Evolutionary conservation across 1,284 basidiomycete genomes (phyloP), one percentile per base, ranked within the genome.

Genomic region (Moesziomyces sp.): DNA sequence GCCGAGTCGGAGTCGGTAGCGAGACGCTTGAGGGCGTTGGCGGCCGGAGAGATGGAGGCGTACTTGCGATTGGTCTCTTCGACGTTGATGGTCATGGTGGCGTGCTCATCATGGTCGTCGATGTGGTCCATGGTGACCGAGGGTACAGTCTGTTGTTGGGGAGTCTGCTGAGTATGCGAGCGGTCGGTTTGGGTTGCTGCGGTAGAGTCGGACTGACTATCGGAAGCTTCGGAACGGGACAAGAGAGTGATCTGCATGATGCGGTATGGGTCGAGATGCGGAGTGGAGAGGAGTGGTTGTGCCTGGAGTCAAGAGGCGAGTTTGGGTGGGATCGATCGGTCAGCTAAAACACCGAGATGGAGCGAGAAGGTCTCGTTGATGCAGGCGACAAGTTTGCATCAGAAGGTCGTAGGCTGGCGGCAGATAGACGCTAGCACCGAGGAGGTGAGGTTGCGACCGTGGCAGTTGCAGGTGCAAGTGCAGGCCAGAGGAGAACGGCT

Each of bases 321-420:
- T 48, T 55, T 47, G 57, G 7, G 45, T 56, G 56, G 66, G 62
- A 62, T 69, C 66, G 46, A 63, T 71, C 68, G 68, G 62, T 71
- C 68, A 71, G 68, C 68, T 65, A 65, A 71, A 58, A 71, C 68
- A 71, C 68, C 62, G 62, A 60, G 59, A 69, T 63, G 63, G 56
- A 56, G 24, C 16, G 49, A 47, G 24, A 43, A 5, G 40, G 28
- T 13, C 24, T 9, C 38, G 46, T 38, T 49, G 59, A 59, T 63
- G 59, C 19, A 26, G 52, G 26, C 21, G 46, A 55, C 60, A 49
- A 9, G 19, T 30, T 24, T 23, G 51, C 66, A 69, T 69, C 14
- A 56, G 34, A 61, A 34, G 56, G 26, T 35, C 6, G 18, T 10
- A 46, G 24, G 47, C 48, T 26, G 49, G 66, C 55, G 52, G 56